A percentile compares a stretch with the other conserved stretches of the same genome.
These are phyloP conservation scores for Grosmannia huntii DNA, from an alignment of 2,329 filamentous ascomycete species.

Conservation along the genomic window DNA sequence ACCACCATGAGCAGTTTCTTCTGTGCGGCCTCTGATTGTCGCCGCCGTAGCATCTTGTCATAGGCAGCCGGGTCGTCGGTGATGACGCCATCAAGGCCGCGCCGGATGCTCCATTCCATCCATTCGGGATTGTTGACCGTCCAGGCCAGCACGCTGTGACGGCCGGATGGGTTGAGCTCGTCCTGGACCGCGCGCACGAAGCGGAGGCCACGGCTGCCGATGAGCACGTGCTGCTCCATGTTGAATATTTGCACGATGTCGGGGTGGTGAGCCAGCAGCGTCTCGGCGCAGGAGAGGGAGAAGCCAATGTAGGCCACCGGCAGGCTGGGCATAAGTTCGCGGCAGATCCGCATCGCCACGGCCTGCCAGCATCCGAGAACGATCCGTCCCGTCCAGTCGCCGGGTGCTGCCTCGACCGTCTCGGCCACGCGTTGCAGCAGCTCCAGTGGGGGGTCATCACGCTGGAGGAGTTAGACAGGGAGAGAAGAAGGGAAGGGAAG, in stretches of 20 bases:
- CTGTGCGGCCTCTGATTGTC: background rate
- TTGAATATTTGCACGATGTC: conserved; percentile 63
- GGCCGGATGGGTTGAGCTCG: conserved; percentile 21
- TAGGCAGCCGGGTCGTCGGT: conserved; percentile 70
- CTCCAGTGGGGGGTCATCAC: conserved; percentile 55
- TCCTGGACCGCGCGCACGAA: conserved; percentile 51
- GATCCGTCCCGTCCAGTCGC: conserved; percentile 59
- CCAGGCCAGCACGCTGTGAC: conserved; percentile 62
- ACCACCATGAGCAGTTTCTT: background rate
- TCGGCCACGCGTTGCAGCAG: conserved; percentile 58
- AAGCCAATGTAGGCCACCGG: conserved; percentile 56
- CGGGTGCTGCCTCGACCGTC: conserved; percentile 42
- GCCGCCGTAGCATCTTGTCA: conserved; percentile 40
- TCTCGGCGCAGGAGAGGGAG: conserved; percentile 53
- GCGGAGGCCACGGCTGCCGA: conserved; percentile 50
- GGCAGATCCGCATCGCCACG: conserved; percentile 53
- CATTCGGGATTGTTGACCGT: conserved; percentile 68
- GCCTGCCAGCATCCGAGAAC: conserved; percentile 75
- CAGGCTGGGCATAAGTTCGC: conserved; percentile 48
- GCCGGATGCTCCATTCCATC: conserved; percentile 70
- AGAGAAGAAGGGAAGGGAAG: background rate
- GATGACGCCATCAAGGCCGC: conserved; percentile 63
- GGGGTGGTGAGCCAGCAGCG: conserved; percentile 49
- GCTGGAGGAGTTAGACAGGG: conserved; percentile 24
- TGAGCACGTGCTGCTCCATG: conserved; percentile 55